A percentile compares a stretch with the other conserved stretches of the same genome.
Evolutionary conservation across 2,329 filamentous ascomycete species (phyloP).

Genomic region (Arthroderma sp.): DNA sequence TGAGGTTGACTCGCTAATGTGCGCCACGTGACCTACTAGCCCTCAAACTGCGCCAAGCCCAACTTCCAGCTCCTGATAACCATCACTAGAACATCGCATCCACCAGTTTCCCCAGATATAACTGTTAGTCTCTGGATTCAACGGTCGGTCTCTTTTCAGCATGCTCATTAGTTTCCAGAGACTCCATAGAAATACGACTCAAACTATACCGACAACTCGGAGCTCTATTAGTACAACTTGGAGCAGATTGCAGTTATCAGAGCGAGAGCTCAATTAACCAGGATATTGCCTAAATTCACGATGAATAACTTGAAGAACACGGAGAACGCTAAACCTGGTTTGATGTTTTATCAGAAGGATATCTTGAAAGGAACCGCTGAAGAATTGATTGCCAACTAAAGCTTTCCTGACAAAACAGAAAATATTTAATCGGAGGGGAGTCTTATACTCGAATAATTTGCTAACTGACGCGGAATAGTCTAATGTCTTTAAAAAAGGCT

Average conservation of each 20-base stretch:
- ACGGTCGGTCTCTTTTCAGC: too few species aligned
- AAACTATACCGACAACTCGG: not conserved
- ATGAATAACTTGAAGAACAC: not conserved
- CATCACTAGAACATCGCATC: not conserved
- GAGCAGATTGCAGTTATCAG: too few species aligned
- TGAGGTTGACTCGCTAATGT: slow-evolving; percentile 33
- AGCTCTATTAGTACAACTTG: too few species aligned
- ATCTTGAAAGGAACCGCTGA: too few species aligned
- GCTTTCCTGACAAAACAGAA: not conserved
- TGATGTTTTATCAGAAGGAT: too few species aligned
- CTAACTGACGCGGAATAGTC: not conserved
- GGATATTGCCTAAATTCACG: not conserved
- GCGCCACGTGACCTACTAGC: slow-evolving; percentile 29
- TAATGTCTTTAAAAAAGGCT: not conserved
- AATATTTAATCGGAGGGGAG: not conserved
- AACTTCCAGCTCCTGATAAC: too few species aligned
- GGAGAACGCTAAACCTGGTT: too few species aligned
- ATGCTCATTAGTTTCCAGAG: too few species aligned
- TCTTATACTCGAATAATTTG: not conserved
- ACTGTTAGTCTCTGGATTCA: too few species aligned
- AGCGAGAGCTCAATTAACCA: not conserved
- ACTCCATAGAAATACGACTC: too few species aligned
- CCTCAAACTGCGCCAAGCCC: slow-evolving; percentile 15
- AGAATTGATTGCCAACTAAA: not conserved
- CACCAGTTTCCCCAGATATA: too few species aligned